Conservation (phyloP, 2,329 filamentous ascomycete species). For the Microcyclospora pomicola region DNA sequence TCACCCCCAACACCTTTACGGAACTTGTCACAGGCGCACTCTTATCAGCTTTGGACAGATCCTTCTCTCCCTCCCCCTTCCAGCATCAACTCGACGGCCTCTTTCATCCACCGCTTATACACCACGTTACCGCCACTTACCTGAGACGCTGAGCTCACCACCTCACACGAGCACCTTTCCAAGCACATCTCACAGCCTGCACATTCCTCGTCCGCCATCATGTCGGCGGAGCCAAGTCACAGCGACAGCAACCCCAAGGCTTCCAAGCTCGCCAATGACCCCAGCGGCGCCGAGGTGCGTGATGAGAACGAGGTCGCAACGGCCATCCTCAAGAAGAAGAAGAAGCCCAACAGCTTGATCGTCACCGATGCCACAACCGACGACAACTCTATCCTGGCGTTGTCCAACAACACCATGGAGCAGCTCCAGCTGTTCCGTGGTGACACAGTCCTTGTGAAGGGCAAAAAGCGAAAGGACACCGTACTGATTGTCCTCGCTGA, state of each 20-base stretch:
- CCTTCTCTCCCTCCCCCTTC: no score
- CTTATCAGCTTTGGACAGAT: no score
- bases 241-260: slow-evolving; percentile 30
- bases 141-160: no score
- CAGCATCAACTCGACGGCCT: no score
- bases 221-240: slow-evolving; percentile 39
- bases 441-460: slow-evolving; percentile 93
- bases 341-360: slow-evolving; percentile 99
- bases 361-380: slow-evolving; percentile 98
- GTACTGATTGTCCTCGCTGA: slow-evolving; percentile 95
- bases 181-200: no score
- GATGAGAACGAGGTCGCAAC: slow-evolving; percentile 85
- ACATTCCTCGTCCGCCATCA: slow-evolving; percentile 14
- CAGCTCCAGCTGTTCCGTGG: slow-evolving; percentile 95
- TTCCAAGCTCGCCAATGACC: slow-evolving; percentile 26
- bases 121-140: no score
- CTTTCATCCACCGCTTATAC: no score
- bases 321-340: slow-evolving; percentile 99
- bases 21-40: no score
- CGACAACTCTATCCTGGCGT: slow-evolving; percentile 98
- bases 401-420: slow-evolving; percentile 99
- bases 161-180: no score
- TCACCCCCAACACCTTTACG: no score
- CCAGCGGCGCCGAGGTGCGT: slow-evolving; percentile 22
- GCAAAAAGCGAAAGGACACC: slow-evolving; percentile 99